Base-by-base conservation (phyloP, 345 rosid genomes). In the Kandelia obovata region DNA sequence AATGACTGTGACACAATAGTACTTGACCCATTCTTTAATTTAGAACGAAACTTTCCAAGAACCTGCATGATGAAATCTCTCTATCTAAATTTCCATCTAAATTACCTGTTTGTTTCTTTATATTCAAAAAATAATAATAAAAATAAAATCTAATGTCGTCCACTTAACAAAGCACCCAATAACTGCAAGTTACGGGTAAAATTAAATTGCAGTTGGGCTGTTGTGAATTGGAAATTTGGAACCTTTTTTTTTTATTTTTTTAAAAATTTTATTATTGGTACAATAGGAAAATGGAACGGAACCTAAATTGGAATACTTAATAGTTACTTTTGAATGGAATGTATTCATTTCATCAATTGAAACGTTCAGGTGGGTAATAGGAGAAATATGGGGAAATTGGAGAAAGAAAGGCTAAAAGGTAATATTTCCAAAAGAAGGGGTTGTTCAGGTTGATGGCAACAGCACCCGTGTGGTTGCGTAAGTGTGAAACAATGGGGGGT, bases 401-500 rank as follows among this genome's bases (percentile, higher is more conserved):
- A 27, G 47, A 28, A 43, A 56, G 11, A 0, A 35, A 64, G 64
- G 58, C 23, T 28, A 66, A 60, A 30, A 53, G 21, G 71, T 77
- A 69, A 74, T 56, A 47, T 23, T 59, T 6, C 65, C 66, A 67
- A 72, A 77, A 52, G 57, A 25, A 16, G 58, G 31, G 64, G 72
- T 64, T 69, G 77, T 68, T 73, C 63, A 71, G 62, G 26, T 26
- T 26, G 67, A 65, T 23, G 2, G 68, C 71, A 63, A 47, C 66
- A 62, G 20, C 73, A 32, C 77, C 7, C 78, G 80, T 70, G 82
- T 60, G 78, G 78, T 32, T 49, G 62, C 65, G 43, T 77, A 58
- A 61, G 74, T 74, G 77, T 63, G 74, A 56, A 67, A 53, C 10
- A 30, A 39, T 4, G 61, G 34, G 34, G 61, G 62, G 10, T 34